Evolutionary conservation across 1,284 basidiomycete species (phyloP), one percentile per base, ranked within the genome.

Genomic region (Leucoagaricus sp.): DNA sequence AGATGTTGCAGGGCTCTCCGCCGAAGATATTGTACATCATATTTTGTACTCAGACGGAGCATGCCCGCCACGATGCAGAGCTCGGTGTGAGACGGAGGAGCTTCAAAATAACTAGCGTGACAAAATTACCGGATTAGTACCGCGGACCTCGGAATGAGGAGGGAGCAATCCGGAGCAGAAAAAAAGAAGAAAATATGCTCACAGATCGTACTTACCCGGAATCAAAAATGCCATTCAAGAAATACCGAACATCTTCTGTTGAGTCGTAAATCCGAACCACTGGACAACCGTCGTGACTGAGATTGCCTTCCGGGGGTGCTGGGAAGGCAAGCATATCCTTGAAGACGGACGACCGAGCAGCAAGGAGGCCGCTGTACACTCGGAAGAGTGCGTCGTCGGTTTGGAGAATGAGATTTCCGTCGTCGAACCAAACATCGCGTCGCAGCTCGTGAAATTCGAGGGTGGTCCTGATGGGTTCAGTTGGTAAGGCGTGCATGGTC

Each of bases 21-120:
- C 13, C 70, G 70, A 21, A 78, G 72, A 40, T 67, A 69, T 36
- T 61, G 61, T 4, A 75, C 72, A 58, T 75, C 68, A 62, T 78
- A 78, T 63, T 78, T 78, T 25, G 72, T 69, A 50, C 67, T 68
- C 49, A 78, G 65, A 3, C 73, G 72, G 7, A 77, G 69, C 17
- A 78, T 64, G 10, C 68, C 68, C 17, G 71, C 65, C 8, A 73
- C 66, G 41, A 72, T 66, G 13, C 58, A 49, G 49, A 75, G 67
- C 34, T 65, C 61, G 10, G 71, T 72, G 19, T 49, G 61, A 3
- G 65, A 49, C 4, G 71, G 69, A 8, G 70, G 69, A 10, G 70
- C 67, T 57, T 71, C 69, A 31, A 72, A 75, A 55, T 65, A 73
- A 51, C 72, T 73, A 42, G 38, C 21, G 25, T 36, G 40, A 31